phyloP scores from a whole-genome alignment of 148 eudicot species.

The Camellia granthamiana region DNA sequence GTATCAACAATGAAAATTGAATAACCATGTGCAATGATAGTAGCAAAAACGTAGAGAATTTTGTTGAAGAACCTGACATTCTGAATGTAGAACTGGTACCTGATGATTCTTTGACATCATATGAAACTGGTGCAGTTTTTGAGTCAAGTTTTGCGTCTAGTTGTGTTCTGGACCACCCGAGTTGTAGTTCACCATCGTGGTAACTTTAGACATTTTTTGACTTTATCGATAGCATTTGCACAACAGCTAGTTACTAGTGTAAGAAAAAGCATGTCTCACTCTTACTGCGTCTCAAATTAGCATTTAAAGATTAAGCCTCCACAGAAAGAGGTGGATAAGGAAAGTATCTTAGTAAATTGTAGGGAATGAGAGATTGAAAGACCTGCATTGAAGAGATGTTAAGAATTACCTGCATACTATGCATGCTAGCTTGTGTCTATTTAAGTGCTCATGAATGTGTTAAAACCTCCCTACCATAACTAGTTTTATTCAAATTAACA shows the following conservation, averaged over 20 bases:
- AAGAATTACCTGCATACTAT: too few relatives aligned
- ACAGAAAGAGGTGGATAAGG: too few relatives aligned
- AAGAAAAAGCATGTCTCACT: neutral
- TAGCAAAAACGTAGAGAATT: constrained; percentile 10
- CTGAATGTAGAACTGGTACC: constrained; percentile 13
- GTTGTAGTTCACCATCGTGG: constrained; percentile 31
- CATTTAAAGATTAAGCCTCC: too few relatives aligned
- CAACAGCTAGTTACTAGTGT: too few relatives aligned
- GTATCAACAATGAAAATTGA: neutral
- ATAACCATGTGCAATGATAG: constrained; percentile 7
- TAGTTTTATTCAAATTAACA: too few relatives aligned
- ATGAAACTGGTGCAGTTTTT: constrained; percentile 25
- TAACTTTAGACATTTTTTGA: constrained; percentile 17
- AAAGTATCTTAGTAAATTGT: too few relatives aligned
- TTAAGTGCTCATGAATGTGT: too few relatives aligned
- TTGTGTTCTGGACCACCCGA: constrained; percentile 23
- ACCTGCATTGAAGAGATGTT: too few relatives aligned
- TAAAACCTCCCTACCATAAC: too few relatives aligned
- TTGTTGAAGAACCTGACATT: constrained; percentile 16
- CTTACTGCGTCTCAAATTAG: neutral
- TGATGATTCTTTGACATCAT: constrained; percentile 17
- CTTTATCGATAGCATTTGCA: neutral
- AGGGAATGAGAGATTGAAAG: too few relatives aligned
- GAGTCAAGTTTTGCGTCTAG: constrained; percentile 6
- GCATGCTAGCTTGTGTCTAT: too few relatives aligned